Evolutionary conservation across 1,139 yeast species (phyloP).

Genomic region (Yamadazyma trypodendri): DNA sequence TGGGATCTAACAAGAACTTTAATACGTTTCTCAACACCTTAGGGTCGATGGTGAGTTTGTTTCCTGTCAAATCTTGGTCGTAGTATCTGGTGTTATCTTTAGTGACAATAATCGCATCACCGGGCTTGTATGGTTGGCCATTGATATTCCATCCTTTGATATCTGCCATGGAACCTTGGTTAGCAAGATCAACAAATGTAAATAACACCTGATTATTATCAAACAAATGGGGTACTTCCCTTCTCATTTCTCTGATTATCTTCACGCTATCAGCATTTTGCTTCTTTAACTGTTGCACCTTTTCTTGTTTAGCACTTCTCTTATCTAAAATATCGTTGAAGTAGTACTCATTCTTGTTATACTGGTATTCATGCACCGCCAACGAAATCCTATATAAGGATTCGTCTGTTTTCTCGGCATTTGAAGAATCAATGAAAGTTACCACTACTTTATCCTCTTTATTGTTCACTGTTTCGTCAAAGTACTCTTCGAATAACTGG

Average conservation of each 20-base stretch:
- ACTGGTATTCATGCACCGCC: slow-evolving; percentile 55
- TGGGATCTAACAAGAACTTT: slow-evolving; percentile 32
- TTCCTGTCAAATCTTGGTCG: slow-evolving; percentile 32
- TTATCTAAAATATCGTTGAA: slow-evolving; percentile 36
- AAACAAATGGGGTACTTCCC: slow-evolving; percentile 47
- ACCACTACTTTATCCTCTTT: slow-evolving; percentile 49
- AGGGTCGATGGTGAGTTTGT: slow-evolving; percentile 31
- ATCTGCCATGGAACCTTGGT: slow-evolving; percentile 29
- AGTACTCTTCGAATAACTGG: slow-evolving; percentile 29
- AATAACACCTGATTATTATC: slow-evolving; percentile 45
- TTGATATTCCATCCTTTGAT: slow-evolving; percentile 44
- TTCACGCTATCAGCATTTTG: slow-evolving; percentile 39
- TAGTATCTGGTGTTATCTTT: slow-evolving; percentile 34
- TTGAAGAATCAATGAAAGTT: slow-evolving; percentile 47
- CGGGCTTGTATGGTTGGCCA: slow-evolving; percentile 35
- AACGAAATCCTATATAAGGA: slow-evolving; percentile 44
- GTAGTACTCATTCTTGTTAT: slow-evolving; percentile 43
- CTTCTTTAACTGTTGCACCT: slow-evolving; percentile 43
- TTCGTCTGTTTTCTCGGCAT: slow-evolving; percentile 34
- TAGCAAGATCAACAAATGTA: slow-evolving; percentile 53
- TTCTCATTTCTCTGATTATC: slow-evolving; percentile 47
- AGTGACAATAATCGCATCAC: slow-evolving; percentile 38
- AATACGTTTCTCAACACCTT: slow-evolving; percentile 26
- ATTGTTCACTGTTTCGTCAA: slow-evolving; percentile 26
- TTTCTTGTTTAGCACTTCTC: slow-evolving; percentile 43